phyloP scores from a whole-genome alignment of 345 rosid species.

The Acer campestre region DNA sequence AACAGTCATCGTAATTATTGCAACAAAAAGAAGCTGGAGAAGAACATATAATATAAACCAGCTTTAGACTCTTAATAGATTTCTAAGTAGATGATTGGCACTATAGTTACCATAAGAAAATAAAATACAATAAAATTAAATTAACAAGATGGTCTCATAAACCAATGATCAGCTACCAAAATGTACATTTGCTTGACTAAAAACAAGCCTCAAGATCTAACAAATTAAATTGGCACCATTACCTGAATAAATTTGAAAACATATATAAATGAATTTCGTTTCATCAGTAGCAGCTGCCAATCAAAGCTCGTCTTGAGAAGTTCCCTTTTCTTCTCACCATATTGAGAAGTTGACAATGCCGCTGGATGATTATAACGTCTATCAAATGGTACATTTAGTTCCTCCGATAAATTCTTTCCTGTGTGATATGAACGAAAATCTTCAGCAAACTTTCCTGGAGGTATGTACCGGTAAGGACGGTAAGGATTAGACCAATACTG shows the following conservation, averaged over 20 bases:
- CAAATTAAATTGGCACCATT: slow-evolving; percentile 11
- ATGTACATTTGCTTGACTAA: not conserved
- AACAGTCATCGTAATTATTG: slow-evolving; percentile 93
- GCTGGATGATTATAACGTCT: slow-evolving; percentile 90
- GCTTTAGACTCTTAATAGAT: not conserved
- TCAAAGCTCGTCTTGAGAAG: slow-evolving; percentile 72
- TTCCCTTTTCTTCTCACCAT: slow-evolving; percentile 66
- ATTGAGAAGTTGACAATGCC: slow-evolving; percentile 76
- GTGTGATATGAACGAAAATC: slow-evolving; percentile 61
- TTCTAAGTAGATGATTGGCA: slow-evolving; percentile 1
- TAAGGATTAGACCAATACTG: slow-evolving; percentile 90
- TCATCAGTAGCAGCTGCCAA: slow-evolving; percentile 93
- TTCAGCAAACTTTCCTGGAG: slow-evolving; percentile 88
- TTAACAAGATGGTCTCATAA: slow-evolving; percentile 5
- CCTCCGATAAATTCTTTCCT: slow-evolving; percentile 63
- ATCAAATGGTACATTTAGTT: slow-evolving; percentile 74
- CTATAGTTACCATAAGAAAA: not conserved
- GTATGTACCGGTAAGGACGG: slow-evolving; percentile 71
- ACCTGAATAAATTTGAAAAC: slow-evolving; percentile 97
- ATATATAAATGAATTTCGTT: slow-evolving; percentile 87
- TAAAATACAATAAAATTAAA: not conserved
- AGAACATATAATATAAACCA: slow-evolving; percentile 21
- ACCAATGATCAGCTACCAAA: slow-evolving; percentile 8
- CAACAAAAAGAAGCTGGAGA: slow-evolving; percentile 90
- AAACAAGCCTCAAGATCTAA: not conserved